Evolutionary conservation across 108 stramenopile species (phyloP), one percentile per base, ranked within the genome.

Genomic region (Nitzschia palea): DNA sequence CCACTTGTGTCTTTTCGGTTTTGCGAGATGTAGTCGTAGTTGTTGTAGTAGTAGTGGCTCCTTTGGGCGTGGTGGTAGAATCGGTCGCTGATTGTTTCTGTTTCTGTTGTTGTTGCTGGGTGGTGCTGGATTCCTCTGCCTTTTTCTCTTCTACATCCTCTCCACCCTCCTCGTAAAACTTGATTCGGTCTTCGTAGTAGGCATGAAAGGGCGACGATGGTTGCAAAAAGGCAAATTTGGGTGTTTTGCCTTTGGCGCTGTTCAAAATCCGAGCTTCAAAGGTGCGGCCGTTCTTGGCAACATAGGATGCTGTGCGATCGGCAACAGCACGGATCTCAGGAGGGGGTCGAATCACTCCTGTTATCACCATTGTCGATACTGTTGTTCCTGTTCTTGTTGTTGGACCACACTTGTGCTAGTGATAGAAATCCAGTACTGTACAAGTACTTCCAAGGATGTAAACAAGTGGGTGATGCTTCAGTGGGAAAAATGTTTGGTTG

Each of bases 191-290:
- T 85, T 98, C 97, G 73, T 99, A 99, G 77, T 98, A 99, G 1
- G 97, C 96, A 71, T 99, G 92, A 67, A 97, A 99, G 20, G 97
- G 97, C 33, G 89, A 90, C 25, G 82, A 77, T 6, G 74, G 78
- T 51, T 94, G 87, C 78, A 99, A 80, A 72, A 99, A 99, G 52
- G 97, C 93, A 80, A 99, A 99, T 76, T 99, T 99, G 34, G 97
- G 86, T 23, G 94, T 95, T 71, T 95, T 83, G 54, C 91, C 93
- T 69, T 90, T 84, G 35, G 74, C 88, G 58, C 78, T 81, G 28
- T 78, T 80, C 47, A 88, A 77, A 56, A 96, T 96, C 26, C 82
- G 72, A 29, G 67, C 68, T 73, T 99, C 98, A 61, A 99, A 97
- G 28, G 86, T 91, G 30, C 96, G 81, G 8, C 98, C 98, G 77